Evolutionary conservation across 352 stramenopile species (phyloP).

Genomic region (Pythium monospermum): DNA sequence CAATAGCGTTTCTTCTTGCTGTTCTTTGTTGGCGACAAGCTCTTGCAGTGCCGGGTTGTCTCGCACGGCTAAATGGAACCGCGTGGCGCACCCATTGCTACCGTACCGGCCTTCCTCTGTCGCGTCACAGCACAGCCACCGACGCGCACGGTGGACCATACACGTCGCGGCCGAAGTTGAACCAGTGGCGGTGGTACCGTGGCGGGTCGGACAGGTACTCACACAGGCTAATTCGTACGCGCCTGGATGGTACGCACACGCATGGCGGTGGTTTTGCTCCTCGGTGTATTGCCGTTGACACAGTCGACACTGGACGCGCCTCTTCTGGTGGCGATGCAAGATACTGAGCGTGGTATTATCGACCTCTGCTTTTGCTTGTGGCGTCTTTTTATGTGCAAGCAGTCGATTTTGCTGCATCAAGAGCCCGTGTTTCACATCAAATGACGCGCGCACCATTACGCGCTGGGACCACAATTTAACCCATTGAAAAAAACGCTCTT

Average conservation of each 20-base stretch:
- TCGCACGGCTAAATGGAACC: conserved; percentile 55
- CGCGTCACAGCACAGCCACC: conserved; percentile 74
- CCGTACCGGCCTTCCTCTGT: conserved; percentile 66
- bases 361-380: conserved; percentile 2
- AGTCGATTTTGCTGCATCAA: conserved; percentile 52
- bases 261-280: conserved; percentile 59
- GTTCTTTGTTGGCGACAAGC: conserved; percentile 39
- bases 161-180: conserved; percentile 25
- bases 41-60: conserved; percentile 35
- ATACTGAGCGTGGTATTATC: conserved; percentile 37
- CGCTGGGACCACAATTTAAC: conserved; percentile 51
- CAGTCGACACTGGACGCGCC: conserved; percentile 46
- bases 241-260: conserved; percentile 59
- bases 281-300: conserved; percentile 67
- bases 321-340: conserved; percentile 57
- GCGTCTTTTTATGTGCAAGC: conserved; percentile 15
- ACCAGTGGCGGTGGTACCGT: not conserved
- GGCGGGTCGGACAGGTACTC: conserved; percentile 43
- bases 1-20: conserved; percentile 35
- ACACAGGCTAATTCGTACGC: conserved; percentile 63
- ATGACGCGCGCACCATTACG: conserved; percentile 47
- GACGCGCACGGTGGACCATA: conserved; percentile 66
- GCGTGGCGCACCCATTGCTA: conserved; percentile 46
- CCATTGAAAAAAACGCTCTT: conserved; percentile 58
- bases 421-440: conserved; percentile 61